phyloP scores from a whole-genome alignment of 257 asterid species.

The Solanum appendiculatum region DNA sequence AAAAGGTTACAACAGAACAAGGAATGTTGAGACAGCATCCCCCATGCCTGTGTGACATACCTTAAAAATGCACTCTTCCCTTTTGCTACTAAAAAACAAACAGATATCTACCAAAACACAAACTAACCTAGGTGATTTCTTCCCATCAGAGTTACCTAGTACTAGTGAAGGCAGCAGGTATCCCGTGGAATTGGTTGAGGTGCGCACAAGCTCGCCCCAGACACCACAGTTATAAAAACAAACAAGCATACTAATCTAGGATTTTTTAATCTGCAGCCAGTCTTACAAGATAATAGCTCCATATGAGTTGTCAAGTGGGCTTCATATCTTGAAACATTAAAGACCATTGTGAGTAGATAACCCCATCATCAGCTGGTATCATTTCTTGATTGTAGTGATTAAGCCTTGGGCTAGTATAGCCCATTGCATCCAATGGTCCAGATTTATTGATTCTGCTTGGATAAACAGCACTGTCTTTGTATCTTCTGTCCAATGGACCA shows the following conservation, averaged over 20 bases:
- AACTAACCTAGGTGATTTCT: neutral
- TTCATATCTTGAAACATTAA: slow-evolving; percentile 83
- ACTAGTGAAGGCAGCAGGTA: neutral
- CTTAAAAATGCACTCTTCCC: neutral
- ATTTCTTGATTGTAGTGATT: slow-evolving; percentile 24
- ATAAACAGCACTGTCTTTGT: slow-evolving; percentile 4
- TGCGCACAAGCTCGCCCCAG: neutral
- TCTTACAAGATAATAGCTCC: neutral
- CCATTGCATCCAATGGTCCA: slow-evolving; percentile 20
- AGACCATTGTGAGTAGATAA: slow-evolving; percentile 61
- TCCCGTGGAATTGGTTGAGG: neutral
- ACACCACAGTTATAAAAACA: neutral
- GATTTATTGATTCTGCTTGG: slow-evolving; percentile 4
- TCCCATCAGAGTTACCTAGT: neutral
- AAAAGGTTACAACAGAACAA: neutral
- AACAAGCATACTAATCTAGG: neutral
- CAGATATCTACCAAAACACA: neutral
- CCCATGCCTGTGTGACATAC: neutral
- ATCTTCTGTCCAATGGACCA: slow-evolving; percentile 17
- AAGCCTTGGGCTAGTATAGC: slow-evolving; percentile 53
- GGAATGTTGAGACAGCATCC: neutral
- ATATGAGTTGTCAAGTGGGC: slow-evolving; percentile 41
- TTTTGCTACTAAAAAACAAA: neutral
- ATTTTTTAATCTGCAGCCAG: neutral
- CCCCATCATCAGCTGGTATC: slow-evolving; percentile 20